These are phyloP conservation scores for Clavispora fructus DNA, from an alignment of 805 yeast species.

Conservation along the genomic window DNA sequence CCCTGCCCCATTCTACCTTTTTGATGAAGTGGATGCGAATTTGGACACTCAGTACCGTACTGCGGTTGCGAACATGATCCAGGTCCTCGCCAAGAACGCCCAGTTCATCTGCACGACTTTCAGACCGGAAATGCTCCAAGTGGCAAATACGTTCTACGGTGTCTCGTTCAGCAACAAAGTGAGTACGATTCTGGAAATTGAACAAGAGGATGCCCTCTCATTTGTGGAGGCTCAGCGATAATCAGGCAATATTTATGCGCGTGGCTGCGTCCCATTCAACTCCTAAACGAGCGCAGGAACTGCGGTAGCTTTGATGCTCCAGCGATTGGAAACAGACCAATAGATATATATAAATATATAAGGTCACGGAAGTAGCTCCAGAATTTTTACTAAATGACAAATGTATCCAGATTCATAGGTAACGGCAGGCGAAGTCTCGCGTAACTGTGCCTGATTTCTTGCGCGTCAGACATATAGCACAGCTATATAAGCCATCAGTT, in stretches of 20 bases:
- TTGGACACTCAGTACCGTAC: slow-evolving; percentile 87
- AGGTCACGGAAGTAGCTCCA: background rate
- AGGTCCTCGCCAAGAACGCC: slow-evolving; percentile 58
- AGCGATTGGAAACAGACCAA: too few species aligned
- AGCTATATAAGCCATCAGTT: background rate
- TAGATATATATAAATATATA: too few species aligned
- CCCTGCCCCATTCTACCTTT: slow-evolving; percentile 94
- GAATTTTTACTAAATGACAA: background rate
- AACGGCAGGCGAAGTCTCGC: background rate
- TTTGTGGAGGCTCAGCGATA: slow-evolving; percentile 68
- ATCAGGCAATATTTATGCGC: background rate
- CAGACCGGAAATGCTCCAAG: slow-evolving; percentile 85
- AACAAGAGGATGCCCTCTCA: slow-evolving; percentile 67
- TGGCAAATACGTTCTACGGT: slow-evolving; percentile 83
- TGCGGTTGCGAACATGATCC: slow-evolving; percentile 75
- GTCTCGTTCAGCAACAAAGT: slow-evolving; percentile 80
- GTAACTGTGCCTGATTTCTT: background rate
- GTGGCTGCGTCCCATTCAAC: background rate
- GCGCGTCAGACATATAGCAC: background rate
- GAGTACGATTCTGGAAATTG: slow-evolving; percentile 69
- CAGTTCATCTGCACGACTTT: slow-evolving; percentile 97
- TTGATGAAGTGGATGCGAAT: slow-evolving; percentile 96
- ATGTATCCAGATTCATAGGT: background rate
- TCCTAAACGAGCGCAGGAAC: background rate
- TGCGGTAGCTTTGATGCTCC: too few species aligned